These are phyloP conservation scores for Paradendryphiella salina DNA, from an alignment of 2,329 filamentous ascomycete species.

Conservation along the genomic window DNA sequence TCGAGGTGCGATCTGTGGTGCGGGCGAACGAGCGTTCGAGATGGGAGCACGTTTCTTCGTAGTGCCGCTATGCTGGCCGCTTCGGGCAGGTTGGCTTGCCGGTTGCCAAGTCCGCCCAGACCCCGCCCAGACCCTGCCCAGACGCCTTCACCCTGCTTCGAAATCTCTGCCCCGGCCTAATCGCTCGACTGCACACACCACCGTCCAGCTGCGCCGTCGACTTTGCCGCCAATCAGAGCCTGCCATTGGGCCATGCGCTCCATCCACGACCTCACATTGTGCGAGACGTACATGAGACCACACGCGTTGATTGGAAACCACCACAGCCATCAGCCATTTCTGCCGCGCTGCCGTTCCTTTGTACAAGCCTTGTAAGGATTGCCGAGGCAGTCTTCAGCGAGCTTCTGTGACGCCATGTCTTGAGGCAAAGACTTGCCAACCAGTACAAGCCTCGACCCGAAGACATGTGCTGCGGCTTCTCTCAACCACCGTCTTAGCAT, in stretches of 20 bases:
- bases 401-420: slow-evolving; percentile 4
- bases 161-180: slow-evolving; percentile 10
- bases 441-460: background rate
- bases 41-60: slow-evolving; percentile 2
- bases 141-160: background rate
- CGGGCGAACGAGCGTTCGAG: slow-evolving; percentile 4
- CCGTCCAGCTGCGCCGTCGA: background rate
- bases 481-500: background rate
- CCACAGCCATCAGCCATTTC: background rate
- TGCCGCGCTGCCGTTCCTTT: slow-evolving; percentile 5
- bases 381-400: slow-evolving; percentile 2
- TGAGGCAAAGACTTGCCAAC: background rate
- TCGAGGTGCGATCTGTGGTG: background rate
- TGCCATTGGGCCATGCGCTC: background rate
- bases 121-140: slow-evolving; percentile 1
- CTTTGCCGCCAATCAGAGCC: background rate
- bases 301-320: background rate
- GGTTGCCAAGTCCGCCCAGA: slow-evolving; percentile 8
- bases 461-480: background rate
- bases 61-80: background rate
- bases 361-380: slow-evolving; percentile 7
- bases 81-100: background rate
- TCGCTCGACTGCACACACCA: background rate
- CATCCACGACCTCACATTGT: background rate
- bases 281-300: background rate